These are phyloP conservation scores for Colletotrichum sp. DNA, from an alignment of 2,329 filamentous ascomycete species.

Conservation along the genomic window DNA sequence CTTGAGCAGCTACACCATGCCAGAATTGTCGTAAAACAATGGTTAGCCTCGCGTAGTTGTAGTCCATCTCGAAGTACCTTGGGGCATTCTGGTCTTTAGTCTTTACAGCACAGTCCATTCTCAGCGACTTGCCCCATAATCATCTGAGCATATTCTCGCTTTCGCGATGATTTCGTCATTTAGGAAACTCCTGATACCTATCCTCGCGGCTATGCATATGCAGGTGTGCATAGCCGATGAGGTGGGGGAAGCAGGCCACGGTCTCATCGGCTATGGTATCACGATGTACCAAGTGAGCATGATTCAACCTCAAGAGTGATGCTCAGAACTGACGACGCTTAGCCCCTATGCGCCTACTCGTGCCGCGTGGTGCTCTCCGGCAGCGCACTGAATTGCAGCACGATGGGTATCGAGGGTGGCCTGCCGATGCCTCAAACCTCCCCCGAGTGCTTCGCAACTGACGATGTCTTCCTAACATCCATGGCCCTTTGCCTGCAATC, in stretches of 20 bases:
- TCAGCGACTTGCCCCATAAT: background rate
- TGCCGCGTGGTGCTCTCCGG: conserved; percentile 33
- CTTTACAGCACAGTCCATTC: background rate
- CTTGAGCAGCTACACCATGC: background rate
- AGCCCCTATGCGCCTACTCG: conserved; percentile 34
- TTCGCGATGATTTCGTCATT: background rate
- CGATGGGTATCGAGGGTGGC: background rate
- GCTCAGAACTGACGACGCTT: background rate
- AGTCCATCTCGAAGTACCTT: accelerated
- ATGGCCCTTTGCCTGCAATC: conserved; percentile 38
- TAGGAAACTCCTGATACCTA: background rate
- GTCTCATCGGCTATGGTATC: conserved; percentile 40
- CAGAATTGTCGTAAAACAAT: background rate
- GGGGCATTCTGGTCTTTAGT: background rate
- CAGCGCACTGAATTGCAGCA: conserved; percentile 29
- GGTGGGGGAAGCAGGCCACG: conserved; percentile 19
- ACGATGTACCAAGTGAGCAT: conserved; percentile 35
- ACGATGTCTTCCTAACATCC: conserved; percentile 33
- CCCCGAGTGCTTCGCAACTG: conserved; percentile 31
- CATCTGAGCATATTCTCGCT: background rate
- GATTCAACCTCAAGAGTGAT: too few species aligned
- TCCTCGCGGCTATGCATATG: background rate
- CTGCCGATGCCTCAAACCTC: conserved; percentile 19
- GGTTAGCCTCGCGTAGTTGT: background rate
- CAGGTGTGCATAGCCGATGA: background rate